phyloP scores from a whole-genome alignment of 2,329 filamentous ascomycete genomes.

The Fusarium sp. region DNA sequence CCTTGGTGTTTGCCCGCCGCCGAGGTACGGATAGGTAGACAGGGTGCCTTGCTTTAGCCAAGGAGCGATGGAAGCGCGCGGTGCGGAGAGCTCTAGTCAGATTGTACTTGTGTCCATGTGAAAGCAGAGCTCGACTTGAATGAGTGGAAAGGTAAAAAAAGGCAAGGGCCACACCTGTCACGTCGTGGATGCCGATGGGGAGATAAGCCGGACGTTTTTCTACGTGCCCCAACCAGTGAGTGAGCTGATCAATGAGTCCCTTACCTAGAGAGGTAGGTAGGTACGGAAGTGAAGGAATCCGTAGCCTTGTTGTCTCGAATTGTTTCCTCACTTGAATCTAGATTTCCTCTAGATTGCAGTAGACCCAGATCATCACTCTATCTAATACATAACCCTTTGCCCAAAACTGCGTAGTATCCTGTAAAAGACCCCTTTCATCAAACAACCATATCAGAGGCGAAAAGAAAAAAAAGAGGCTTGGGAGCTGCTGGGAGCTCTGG shows the following conservation, averaged over 20 bases:
- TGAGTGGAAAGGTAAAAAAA: neutral
- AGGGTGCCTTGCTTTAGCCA: neutral
- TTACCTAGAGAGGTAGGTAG: neutral
- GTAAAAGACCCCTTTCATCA: neutral
- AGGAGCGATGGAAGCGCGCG: neutral
- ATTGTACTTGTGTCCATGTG: neutral
- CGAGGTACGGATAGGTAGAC: neutral
- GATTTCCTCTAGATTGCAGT: neutral
- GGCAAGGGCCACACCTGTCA: neutral
- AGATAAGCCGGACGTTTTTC: constrained; percentile 1
- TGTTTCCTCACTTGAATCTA: neutral
- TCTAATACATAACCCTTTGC: neutral
- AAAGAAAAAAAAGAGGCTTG: neutral
- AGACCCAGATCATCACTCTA: neutral
- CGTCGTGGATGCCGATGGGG: neutral
- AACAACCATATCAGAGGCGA: neutral
- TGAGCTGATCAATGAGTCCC: neutral
- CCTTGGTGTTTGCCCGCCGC: neutral
- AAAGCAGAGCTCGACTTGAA: neutral
- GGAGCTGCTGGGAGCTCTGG: neutral
- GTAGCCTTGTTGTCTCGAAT: neutral
- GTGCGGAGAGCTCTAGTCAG: neutral
- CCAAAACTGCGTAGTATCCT: neutral
- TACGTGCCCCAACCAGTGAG: neutral
- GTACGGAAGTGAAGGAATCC: neutral